Conservation (phyloP, 164 flowering plant genomes). For the Stephania cephalantha region DNA sequence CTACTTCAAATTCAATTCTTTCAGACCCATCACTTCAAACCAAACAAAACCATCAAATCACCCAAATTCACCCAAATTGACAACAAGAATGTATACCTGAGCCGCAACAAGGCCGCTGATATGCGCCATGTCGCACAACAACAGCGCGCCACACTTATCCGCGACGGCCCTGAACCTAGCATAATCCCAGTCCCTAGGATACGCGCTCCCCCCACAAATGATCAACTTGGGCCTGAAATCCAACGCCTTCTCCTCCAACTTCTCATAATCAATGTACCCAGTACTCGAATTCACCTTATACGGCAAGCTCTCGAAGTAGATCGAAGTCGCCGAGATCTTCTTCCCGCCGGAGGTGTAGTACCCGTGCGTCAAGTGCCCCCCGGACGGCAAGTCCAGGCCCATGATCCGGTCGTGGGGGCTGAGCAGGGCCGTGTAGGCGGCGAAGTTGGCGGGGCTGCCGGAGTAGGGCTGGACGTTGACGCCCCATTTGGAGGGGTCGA, state of each 20-base stretch:
- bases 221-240: constrained; percentile 92
- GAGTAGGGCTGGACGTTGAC: constrained; percentile 98
- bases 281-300: constrained; percentile 76
- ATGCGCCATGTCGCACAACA: constrained; percentile 99
- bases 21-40: too few species aligned
- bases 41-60: not conserved
- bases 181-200: constrained; percentile 96
- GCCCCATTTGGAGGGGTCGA: constrained; percentile 78
- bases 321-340: constrained; percentile 95
- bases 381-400: constrained; percentile 94
- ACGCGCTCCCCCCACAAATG: constrained; percentile 96
- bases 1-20: too few species aligned
- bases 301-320: constrained; percentile 97
- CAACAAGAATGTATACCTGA: constrained; percentile 43
- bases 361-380: constrained; percentile 95
- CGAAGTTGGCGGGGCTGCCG: constrained; percentile 94
- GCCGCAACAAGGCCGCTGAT: constrained; percentile 99
- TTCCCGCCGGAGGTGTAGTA: constrained; percentile 92
- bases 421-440: constrained; percentile 90
- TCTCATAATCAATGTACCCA: constrained; percentile 87
- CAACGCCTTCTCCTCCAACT: constrained; percentile 97
- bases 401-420: constrained; percentile 94
- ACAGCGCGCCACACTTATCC: constrained; percentile 83
- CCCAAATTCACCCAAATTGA: not conserved
- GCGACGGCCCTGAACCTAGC: constrained; percentile 64